phyloP scores from a whole-genome alignment of 306 rosid genomes.

The Abrus precatorius region DNA sequence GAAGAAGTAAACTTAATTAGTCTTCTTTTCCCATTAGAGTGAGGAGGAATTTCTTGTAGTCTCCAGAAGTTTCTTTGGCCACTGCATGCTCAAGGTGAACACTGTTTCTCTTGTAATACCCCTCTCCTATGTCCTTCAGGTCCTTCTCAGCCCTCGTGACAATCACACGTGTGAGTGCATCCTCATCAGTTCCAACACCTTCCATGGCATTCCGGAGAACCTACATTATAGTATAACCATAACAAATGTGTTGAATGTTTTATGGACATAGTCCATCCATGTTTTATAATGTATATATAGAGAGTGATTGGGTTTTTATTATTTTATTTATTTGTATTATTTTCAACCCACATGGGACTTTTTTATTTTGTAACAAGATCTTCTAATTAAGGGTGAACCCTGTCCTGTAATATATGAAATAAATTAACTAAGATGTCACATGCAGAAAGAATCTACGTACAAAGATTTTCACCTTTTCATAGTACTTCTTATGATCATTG shows the following conservation, averaged over 20 bases:
- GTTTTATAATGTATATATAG: too few relatives aligned
- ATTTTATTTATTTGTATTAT: too few relatives aligned
- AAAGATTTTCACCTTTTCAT: conserved; percentile 69
- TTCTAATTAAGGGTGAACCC: background rate
- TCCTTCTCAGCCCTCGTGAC: conserved; percentile 89
- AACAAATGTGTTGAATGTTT: background rate
- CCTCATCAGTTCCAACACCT: conserved; percentile 69
- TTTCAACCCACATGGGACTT: too few relatives aligned
- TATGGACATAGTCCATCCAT: too few relatives aligned
- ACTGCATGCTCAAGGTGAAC: conserved; percentile 72
- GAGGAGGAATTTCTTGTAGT: conserved; percentile 79
- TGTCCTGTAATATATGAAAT: background rate
- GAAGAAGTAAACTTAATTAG: conserved; percentile 1
- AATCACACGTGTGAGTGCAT: conserved; percentile 76
- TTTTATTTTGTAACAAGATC: too few relatives aligned
- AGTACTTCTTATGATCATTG: conserved; percentile 73
- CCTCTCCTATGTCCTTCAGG: conserved; percentile 67
- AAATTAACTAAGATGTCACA: background rate
- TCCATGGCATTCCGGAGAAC: conserved; percentile 71
- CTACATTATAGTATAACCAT: conserved; percentile 30
- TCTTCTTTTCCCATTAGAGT: conserved; percentile 68
- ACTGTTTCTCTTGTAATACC: conserved; percentile 83
- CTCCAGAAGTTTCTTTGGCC: conserved; percentile 73
- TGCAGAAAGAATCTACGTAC: background rate
- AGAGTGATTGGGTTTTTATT: too few relatives aligned